These are phyloP conservation scores for Capsicum chinense DNA, from an alignment of 257 asterid species.

Conservation along the genomic window DNA sequence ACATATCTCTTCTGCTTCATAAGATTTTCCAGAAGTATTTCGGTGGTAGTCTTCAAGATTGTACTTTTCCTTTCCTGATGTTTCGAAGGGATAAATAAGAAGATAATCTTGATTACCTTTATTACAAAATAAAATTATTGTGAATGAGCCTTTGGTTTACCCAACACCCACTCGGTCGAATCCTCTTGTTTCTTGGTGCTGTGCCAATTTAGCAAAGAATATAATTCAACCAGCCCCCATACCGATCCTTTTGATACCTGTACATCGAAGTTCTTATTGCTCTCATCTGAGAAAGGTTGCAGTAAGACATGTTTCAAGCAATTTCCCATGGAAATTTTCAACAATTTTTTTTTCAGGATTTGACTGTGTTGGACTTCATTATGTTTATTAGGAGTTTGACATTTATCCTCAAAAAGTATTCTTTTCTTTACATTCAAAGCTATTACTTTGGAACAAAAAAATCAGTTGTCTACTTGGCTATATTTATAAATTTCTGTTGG, in stretches of 20 bases:
- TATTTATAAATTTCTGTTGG: not conserved
- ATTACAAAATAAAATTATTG: not conserved
- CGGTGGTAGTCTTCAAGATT: not conserved
- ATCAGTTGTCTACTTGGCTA: not conserved
- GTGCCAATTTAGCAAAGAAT: not conserved
- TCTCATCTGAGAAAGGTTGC: conserved; percentile 9
- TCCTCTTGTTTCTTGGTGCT: not conserved
- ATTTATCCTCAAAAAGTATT: not conserved
- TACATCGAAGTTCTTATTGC: not conserved
- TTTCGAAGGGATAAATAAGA: not conserved
- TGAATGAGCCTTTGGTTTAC: conserved; percentile 5
- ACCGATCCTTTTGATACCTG: not conserved
- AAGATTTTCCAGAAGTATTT: conserved; percentile 10
- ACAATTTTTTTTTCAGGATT: not conserved
- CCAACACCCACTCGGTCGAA: not conserved
- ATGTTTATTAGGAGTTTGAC: not conserved
- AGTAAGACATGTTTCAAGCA: conserved; percentile 11
- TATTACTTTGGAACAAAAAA: not conserved
- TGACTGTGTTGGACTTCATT: not conserved
- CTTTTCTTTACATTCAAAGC: conserved; percentile 1
- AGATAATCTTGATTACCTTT: not conserved
- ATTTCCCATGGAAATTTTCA: conserved; percentile 6
- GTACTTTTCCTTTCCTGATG: not conserved
- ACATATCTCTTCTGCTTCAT: conserved; percentile 5
- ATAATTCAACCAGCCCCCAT: conserved; percentile 10